Evolutionary conservation across 139 green algal species (phyloP).

Genomic region (Closterium sp.): DNA sequence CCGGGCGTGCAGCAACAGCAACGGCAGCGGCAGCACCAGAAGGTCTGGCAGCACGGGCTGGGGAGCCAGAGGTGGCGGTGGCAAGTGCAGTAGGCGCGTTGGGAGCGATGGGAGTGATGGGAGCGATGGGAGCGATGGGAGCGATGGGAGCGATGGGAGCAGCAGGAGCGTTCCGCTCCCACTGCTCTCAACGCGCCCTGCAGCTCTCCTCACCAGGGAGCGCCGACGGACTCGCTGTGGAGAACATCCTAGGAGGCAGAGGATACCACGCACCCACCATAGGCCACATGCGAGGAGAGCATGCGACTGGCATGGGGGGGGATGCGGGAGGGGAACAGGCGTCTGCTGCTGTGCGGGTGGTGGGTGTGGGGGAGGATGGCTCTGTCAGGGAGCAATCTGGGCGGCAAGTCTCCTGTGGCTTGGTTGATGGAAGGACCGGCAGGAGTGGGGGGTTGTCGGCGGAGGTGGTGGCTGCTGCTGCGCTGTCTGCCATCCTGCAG

Average conservation of each 20-base stretch:
- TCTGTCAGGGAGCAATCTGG: background rate
- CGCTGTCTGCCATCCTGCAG: background rate
- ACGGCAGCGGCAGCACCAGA: background rate
- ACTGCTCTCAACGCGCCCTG: too few species aligned
- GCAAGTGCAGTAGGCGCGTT: background rate
- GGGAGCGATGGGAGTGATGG: too few species aligned
- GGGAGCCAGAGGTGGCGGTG: background rate
- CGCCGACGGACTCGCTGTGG: background rate
- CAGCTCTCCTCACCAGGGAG: background rate
- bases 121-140: too few species aligned
- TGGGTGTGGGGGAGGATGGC: too few species aligned
- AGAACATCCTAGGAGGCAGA: background rate
- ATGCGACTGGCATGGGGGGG: background rate
- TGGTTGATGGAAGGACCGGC: background rate
- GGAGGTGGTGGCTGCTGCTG: background rate
- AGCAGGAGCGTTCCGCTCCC: too few species aligned
- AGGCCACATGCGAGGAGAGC: too few species aligned
- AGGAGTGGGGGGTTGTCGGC: background rate
- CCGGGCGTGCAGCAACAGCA: too few species aligned
- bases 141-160: too few species aligned
- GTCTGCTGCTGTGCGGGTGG: background rate
- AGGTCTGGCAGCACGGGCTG: background rate
- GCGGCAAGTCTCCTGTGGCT: too few species aligned
- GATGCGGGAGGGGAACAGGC: background rate
- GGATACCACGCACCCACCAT: background rate